Conservation (phyloP, 148 eudicot genomes). For the Cornus controversa region DNA sequence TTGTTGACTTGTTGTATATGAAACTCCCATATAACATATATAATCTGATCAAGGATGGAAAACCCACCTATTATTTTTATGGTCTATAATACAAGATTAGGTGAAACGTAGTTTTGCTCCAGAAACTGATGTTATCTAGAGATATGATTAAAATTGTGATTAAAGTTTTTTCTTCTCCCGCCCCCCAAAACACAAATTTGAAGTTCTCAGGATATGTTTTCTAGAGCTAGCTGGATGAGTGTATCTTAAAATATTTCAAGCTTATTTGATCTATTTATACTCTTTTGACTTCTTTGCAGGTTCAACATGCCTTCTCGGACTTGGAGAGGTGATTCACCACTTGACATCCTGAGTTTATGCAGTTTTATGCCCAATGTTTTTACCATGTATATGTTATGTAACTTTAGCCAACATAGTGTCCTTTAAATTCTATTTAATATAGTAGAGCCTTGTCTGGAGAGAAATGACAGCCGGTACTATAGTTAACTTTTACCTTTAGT, state of each 20-base stretch:
- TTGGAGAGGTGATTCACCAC: conserved; percentile 60
- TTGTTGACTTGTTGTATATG: neutral
- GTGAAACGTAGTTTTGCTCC: neutral
- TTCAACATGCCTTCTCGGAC: conserved; percentile 76
- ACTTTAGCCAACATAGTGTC: neutral
- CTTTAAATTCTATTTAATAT: neutral
- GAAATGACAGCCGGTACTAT: neutral
- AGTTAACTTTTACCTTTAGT: neutral
- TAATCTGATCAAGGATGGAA: neutral
- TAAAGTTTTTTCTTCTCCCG: neutral
- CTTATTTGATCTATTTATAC: neutral
- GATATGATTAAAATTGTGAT: neutral
- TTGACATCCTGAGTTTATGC: neutral
- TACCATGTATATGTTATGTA: neutral
- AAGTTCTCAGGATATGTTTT: neutral
- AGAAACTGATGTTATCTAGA: neutral
- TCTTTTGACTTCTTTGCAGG: conserved; percentile 39
- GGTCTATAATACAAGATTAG: neutral
- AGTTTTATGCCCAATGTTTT: neutral
- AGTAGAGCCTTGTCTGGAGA: neutral
- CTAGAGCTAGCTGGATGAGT: neutral
- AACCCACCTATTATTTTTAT: neutral
- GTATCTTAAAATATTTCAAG: neutral
- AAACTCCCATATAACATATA: neutral
- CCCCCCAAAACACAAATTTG: neutral